phyloP scores from a whole-genome alignment of 1,284 basidiomycete genomes.

The Malassezia dermatis region DNA sequence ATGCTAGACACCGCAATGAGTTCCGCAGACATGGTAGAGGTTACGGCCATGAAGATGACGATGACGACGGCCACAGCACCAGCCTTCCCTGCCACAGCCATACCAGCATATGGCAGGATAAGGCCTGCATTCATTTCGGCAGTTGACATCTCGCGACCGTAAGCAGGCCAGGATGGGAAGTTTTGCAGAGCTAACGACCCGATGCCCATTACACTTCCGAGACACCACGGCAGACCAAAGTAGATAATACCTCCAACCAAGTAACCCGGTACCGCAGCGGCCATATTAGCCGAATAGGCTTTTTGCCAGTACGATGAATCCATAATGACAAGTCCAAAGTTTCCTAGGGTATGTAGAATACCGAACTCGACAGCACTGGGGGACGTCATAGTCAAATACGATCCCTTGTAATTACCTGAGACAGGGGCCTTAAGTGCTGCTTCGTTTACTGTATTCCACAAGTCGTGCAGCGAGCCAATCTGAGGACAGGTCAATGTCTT shows the following conservation, averaged over 20 bases:
- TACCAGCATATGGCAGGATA: constrained; percentile 27
- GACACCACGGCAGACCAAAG: constrained; percentile 38
- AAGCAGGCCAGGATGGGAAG: constrained; percentile 34
- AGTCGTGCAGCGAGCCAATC: constrained; percentile 18
- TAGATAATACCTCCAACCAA: constrained; percentile 37
- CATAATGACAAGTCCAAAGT: constrained; percentile 38
- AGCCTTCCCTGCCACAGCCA: constrained; percentile 31
- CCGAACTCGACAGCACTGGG: constrained; percentile 30
- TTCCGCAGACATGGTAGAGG: constrained; percentile 32
- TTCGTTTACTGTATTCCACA: constrained; percentile 25
- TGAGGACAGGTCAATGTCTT: constrained; percentile 31
- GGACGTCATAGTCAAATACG: constrained; percentile 28
- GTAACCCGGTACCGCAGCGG: constrained; percentile 36
- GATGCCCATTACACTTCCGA: constrained; percentile 34
- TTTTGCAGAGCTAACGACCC: constrained; percentile 23
- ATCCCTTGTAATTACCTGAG: background rate
- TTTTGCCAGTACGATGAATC: constrained; percentile 40
- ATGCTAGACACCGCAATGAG: constrained; percentile 36
- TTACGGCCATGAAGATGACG: constrained; percentile 15
- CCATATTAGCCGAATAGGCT: constrained; percentile 29
- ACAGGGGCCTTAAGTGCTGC: constrained; percentile 2
- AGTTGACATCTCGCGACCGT: constrained; percentile 18
- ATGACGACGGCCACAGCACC: constrained; percentile 38
- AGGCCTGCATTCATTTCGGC: constrained; percentile 27
- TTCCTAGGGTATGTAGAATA: constrained; percentile 35